Conservation (phyloP, 2,329 filamentous ascomycete genomes). For the Fusarium ambrosium region DNA sequence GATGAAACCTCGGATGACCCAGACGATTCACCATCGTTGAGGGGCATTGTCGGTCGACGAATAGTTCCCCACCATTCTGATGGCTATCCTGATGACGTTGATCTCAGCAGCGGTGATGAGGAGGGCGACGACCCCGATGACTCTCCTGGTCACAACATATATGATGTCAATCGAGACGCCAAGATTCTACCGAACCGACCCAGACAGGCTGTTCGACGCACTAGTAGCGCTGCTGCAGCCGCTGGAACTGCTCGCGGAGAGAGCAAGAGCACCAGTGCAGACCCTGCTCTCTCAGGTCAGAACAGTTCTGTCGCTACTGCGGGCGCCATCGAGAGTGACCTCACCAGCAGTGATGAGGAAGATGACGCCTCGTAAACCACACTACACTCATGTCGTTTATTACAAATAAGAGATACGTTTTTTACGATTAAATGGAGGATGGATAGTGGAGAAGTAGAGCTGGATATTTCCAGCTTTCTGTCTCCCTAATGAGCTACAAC, state of each 20-base stretch:
- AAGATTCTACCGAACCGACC: slow-evolving; percentile 38
- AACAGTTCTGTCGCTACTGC: slow-evolving; percentile 58
- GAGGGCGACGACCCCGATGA: slow-evolving; percentile 57
- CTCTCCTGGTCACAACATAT: slow-evolving; percentile 50
- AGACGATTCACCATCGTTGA: slow-evolving; percentile 48
- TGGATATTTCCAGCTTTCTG: neutral
- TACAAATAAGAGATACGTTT: slow-evolving; percentile 4
- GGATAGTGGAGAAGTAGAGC: neutral
- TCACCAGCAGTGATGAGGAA: slow-evolving; percentile 54
- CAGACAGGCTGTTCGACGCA: slow-evolving; percentile 32
- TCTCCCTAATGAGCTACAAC: slow-evolving; percentile 9
- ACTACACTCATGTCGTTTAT: neutral
- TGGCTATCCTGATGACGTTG: slow-evolving; percentile 57
- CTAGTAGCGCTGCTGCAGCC: slow-evolving; percentile 52
- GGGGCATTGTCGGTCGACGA: slow-evolving; percentile 50
- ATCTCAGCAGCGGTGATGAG: slow-evolving; percentile 58
- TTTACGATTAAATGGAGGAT: slow-evolving; percentile 11
- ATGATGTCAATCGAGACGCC: slow-evolving; percentile 42
- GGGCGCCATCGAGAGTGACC: slow-evolving; percentile 56
- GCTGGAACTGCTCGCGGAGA: slow-evolving; percentile 48
- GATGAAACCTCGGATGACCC: slow-evolving; percentile 46
- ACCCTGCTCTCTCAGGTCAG: slow-evolving; percentile 43
- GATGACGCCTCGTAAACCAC: slow-evolving; percentile 18
- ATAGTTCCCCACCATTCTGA: slow-evolving; percentile 57
- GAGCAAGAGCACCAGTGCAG: slow-evolving; percentile 51